Evolutionary conservation across 257 asterid genomes (phyloP), one percentile per base, ranked within the genome.

Genomic region (Avicennia marina): DNA sequence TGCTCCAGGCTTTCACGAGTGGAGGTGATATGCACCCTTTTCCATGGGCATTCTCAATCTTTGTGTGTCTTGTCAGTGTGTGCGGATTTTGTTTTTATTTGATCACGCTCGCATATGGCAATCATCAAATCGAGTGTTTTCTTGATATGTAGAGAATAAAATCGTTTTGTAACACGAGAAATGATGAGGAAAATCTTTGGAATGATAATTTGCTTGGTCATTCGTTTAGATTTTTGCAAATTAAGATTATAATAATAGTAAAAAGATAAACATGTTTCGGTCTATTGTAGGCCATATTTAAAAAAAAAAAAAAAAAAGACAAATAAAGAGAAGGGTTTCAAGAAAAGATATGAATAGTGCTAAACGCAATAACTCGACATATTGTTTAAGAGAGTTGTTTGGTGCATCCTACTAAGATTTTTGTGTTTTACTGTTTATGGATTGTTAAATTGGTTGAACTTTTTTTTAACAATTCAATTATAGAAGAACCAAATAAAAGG

Each of bases 11-110:
- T 52, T 21, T 40, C n/a, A 60, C 34, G 6, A 44, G 31, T 38
- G 29, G 56, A 40, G 50, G 17, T 64, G 66, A 66, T 57, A 32
- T 70, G 76, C 58, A 61, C 67, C 73, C 71, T 61, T 43, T 32
- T 2, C 36, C 46, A n/a, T 34, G 51, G 67, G 70, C 80, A 69
- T 45, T 22, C 33, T 25, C 34, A 58, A 64, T 68, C 64, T 26
- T 45, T 47, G 47, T 67, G 38, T 60, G 41, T 19, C 53, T 64
- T 59, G 54, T 58, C 44, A 46, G 32, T 26, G 27, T 49, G 39
- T 50, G 43, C 61, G 56, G 62, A 61, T 55, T 60, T 65, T 56
- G 60, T 56, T 65, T 44, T 34, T 29, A 29, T 13, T 7, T 18
- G n/a, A 34, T 56, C 38, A 58, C 21, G 46, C 33, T 38, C 53